Evolutionary conservation across 1,284 basidiomycete genomes (phyloP).

Genomic region (Earliella scabrosa): DNA sequence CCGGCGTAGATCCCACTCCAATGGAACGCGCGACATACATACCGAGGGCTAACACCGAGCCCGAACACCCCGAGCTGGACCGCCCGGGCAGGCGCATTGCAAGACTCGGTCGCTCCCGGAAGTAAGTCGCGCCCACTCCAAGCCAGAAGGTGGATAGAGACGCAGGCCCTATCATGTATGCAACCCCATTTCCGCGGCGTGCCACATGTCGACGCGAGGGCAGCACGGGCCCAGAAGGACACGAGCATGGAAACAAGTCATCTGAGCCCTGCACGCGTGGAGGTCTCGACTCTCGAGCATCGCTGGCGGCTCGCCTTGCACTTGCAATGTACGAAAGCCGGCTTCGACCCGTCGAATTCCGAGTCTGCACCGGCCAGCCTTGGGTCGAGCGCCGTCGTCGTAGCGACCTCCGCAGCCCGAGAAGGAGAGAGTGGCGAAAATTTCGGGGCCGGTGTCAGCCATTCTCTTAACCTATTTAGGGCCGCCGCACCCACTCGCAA

Average conservation of each 20-base stretch:
- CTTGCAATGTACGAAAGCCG: constrained; percentile 5
- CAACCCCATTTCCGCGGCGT: constrained; percentile 5
- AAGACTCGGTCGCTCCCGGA: no score
- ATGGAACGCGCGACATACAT: no score
- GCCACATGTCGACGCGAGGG: constrained; percentile 3
- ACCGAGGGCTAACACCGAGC: no score
- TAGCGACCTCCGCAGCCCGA: constrained; percentile 14
- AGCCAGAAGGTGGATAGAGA: neutral
- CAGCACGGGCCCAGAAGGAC: constrained; percentile 8
- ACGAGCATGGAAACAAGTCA: constrained; percentile 12
- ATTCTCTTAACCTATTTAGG: no score
- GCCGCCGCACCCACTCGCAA: no score
- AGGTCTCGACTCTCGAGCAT: constrained; percentile 13
- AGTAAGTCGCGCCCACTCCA: neutral
- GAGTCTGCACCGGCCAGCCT: no score
- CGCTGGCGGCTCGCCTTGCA: constrained; percentile 12
- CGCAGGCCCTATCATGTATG: no score
- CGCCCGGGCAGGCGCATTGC: no score
- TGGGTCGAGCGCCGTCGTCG: constrained; percentile 14
- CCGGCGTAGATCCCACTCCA: neutral
- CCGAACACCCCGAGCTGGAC: no score
- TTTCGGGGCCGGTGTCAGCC: neutral
- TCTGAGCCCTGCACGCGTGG: constrained; percentile 18
- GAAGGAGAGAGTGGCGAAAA: neutral
- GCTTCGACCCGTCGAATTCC: constrained; percentile 12